Base-by-base conservation (phyloP, 2,329 filamentous ascomycete species). In the Sporothrix curviconia region DNA sequence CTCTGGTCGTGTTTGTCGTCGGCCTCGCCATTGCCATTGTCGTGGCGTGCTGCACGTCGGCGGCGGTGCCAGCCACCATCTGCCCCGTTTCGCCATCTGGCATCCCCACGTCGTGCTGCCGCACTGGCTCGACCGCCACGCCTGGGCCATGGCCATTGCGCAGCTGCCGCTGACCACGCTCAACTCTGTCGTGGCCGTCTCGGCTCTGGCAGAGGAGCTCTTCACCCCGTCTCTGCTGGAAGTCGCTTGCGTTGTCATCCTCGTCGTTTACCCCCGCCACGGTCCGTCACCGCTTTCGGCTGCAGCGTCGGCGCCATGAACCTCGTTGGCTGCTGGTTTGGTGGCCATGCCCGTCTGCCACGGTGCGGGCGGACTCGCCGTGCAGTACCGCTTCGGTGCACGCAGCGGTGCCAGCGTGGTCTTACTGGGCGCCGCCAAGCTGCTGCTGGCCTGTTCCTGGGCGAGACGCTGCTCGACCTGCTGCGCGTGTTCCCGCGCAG, bases 341-440 rank as follows among this genome's bases (percentile, higher is more conserved):
- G 92, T 49, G n/a, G 88, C 87, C 5, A 97, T 96, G 94, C 94
- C 92, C 3, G 85, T 94, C 4, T 97, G 94, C 67, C 94, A 97
- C 68, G 92, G 92, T 5, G 90, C 90, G 0, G 92, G 92, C 2
- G 92, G 92, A 0, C 76, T 97, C 0, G 94, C 94, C 5, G 94
- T 88, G 0, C 92, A 97, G 69, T 90, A 90, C 69, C 84, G 90
- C 4, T 97, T 97, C 64, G 92, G 92, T 0, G 92, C 92, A 4
- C 85, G 92, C 49, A 95, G 89, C 59, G 92, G 92, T 9, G 84
- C 90, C 0, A 91, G 87, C 64, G 80, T 96, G 60, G 83, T 96
- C 55, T 68, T 95, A 24, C 81, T 97, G 0, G 92, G 92, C 0
- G 46, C 81, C 0, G 72, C 88, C 60, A 96, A 96, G 70, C 70